Evolutionary conservation across 495 filamentous ascomycete genomes (phyloP).

Genomic region (Poronia punctata): DNA sequence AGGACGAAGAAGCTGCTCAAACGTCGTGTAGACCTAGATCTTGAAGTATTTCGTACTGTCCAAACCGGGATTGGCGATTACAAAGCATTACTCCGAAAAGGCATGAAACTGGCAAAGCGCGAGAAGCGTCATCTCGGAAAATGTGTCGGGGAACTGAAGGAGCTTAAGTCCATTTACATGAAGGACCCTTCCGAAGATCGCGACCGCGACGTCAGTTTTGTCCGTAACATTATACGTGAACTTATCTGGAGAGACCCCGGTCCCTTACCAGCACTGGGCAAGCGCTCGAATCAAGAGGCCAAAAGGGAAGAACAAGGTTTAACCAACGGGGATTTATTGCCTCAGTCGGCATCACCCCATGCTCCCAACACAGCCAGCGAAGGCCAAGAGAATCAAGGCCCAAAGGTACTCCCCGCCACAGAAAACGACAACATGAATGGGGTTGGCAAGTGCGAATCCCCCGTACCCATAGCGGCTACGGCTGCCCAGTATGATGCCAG

Average conservation of each 20-base stretch:
- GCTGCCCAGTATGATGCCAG: too few relatives aligned
- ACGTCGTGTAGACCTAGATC: slow-evolving; percentile 7
- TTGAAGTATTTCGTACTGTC: slow-evolving; percentile 1
- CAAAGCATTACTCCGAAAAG: slow-evolving; percentile 1
- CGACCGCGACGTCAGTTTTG: not conserved
- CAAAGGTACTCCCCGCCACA: too few relatives aligned
- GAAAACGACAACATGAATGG: too few relatives aligned
- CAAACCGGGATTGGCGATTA: not conserved
- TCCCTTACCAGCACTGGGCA: too few relatives aligned
- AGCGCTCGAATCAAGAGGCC: not conserved
- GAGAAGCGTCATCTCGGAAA: slow-evolving; percentile 2
- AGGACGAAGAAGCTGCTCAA: slow-evolving; percentile 1
- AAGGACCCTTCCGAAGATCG: not conserved
- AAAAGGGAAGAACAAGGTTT: not conserved
- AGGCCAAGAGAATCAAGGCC: too few relatives aligned
- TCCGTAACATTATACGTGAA: too few relatives aligned
- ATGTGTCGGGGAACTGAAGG: not conserved
- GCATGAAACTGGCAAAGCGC: not conserved
- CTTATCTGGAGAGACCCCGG: slow-evolving; percentile 5
- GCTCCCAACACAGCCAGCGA: not conserved
- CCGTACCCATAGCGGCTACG: too few relatives aligned
- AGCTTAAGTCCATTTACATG: slow-evolving; percentile 3
- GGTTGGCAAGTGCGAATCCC: too few relatives aligned
- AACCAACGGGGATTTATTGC: too few relatives aligned
- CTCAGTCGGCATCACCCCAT: not conserved